Evolutionary conservation across 129 eudicot species (phyloP), one percentile per base, ranked within the genome.

Genomic region (Deinandra increscens): DNA sequence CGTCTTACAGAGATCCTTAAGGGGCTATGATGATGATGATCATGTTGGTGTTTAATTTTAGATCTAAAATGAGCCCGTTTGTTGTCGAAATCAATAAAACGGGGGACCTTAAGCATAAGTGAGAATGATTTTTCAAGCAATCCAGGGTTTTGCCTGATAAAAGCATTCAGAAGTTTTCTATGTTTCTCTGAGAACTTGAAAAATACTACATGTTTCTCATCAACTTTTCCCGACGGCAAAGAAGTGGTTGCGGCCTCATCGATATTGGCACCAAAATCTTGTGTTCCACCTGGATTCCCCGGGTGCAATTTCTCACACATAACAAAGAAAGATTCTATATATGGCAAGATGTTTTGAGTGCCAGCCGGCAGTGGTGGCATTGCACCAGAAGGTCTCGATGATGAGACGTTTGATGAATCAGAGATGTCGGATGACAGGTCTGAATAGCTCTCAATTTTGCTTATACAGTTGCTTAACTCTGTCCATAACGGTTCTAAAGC

Each of bases 281-380:
- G 89, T 10, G 87, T 82, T 11, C 83, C 65, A 69, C 84, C 85
- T 31, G 89, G 72, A 58, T 58, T 83, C 17, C 81, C 87, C 5
- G 96, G 87, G 38, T 94, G 88, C 86, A 94, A 80, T 75, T 94
- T 94, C 80, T 94, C 99, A 85, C 99, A 94, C 85, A 81, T 84
- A 33, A 94, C 99, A 64, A 94, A 90, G 83, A 94, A 94, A 31
- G 97, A 87, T 67, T 94, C 99, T 29, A 94, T 90, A 15, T 89
- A 94, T 0, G 99, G 99, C 67, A 94, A 75, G 37, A 94, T 82
- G 67, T 85, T 94, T 66, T 94, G 99, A 17, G 96, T 87, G 9
- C 99, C 99, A 9, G 97, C 95, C 58, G 99, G 99, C 60, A 93
- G 97, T 33, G 99, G 85, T 56, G 99, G 91, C 84, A 76, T 84